Evolutionary conservation across 106 monocot genomes (phyloP).

Genomic region (Triglochin maritima): DNA sequence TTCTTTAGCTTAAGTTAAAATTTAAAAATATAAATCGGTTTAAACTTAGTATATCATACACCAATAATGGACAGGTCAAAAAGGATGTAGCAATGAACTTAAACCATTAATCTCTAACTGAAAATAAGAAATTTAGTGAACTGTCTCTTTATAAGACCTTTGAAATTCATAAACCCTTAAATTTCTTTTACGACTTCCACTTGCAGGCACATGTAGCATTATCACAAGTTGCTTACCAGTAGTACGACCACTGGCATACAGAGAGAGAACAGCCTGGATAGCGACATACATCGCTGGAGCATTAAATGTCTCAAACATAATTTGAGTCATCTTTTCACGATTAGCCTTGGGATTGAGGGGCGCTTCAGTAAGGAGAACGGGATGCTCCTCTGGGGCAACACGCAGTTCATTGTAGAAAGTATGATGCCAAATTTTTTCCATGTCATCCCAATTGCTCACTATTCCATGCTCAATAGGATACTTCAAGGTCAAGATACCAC

Average conservation of each 20-base stretch:
- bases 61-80: too few relatives aligned
- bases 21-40: too few relatives aligned
- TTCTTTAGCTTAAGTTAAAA: too few relatives aligned
- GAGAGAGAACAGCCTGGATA: slow-evolving; percentile 27
- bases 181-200: too few relatives aligned
- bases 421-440: slow-evolving; percentile 31
- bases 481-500: slow-evolving; percentile 23
- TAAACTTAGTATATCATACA: too few relatives aligned
- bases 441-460: slow-evolving; percentile 29
- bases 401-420: slow-evolving; percentile 29
- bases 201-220: too few relatives aligned
- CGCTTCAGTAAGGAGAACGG: slow-evolving; percentile 21
- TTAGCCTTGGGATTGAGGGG: slow-evolving; percentile 27
- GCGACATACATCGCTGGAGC: slow-evolving; percentile 27
- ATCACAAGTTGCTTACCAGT: slow-evolving; percentile 11
- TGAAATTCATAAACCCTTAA: too few relatives aligned
- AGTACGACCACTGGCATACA: slow-evolving; percentile 28
- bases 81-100: too few relatives aligned
- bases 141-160: too few relatives aligned
- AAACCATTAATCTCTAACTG: too few relatives aligned
- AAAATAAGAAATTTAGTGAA: too few relatives aligned
- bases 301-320: slow-evolving; percentile 29
- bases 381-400: slow-evolving; percentile 25
- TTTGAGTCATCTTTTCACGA: slow-evolving; percentile 32
- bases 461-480: slow-evolving; percentile 30